A percentile compares a stretch with the other conserved stretches of the same genome.
phyloP scores from a whole-genome alignment of 2,329 filamentous ascomycete genomes.

The Endocalyx cinctus region DNA sequence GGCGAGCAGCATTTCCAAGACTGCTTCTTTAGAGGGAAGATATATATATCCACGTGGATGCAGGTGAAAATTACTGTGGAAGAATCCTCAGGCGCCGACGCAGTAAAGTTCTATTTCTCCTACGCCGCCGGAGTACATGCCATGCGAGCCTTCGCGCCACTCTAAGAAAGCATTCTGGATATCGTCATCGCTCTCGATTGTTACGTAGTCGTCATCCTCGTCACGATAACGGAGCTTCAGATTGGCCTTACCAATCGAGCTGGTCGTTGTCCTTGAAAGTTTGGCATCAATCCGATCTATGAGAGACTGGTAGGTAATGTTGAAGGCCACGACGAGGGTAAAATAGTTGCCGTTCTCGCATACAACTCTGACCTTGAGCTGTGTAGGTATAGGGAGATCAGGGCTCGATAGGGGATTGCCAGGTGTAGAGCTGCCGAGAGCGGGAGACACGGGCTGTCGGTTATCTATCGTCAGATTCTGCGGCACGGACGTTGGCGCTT shows the following conservation, averaged over 20 bases:
- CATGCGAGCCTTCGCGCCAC: constrained; percentile 69
- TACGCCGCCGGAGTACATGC: constrained; percentile 61
- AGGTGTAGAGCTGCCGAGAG: constrained; percentile 32
- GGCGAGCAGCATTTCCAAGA: too few relatives aligned
- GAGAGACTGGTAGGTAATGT: constrained; percentile 89
- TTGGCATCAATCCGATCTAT: constrained; percentile 97
- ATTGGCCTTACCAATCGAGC: constrained; percentile 75
- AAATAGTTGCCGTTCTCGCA: constrained; percentile 83
- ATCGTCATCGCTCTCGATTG: constrained; percentile 92
- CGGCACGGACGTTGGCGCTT: constrained; percentile 34
- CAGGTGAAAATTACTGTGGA: too few relatives aligned
- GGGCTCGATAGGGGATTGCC: constrained; percentile 34
- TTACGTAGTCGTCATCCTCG: constrained; percentile 88
- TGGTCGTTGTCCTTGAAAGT: constrained; percentile 77
- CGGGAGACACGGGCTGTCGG: constrained; percentile 42
- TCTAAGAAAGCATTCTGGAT: constrained; percentile 94
- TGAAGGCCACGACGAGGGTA: constrained; percentile 92
- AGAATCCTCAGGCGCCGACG: constrained; percentile 43
- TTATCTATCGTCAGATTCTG: constrained; percentile 34
- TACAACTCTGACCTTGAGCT: constrained; percentile 94
- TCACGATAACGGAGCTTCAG: constrained; percentile 88
- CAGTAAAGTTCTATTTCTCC: constrained; percentile 90
- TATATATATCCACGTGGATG: too few relatives aligned
- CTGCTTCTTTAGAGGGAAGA: too few relatives aligned
- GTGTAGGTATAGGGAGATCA: constrained; percentile 58